Base-by-base conservation (phyloP, 2,329 filamentous ascomycete species). In the Aspergillus terreus region DNA sequence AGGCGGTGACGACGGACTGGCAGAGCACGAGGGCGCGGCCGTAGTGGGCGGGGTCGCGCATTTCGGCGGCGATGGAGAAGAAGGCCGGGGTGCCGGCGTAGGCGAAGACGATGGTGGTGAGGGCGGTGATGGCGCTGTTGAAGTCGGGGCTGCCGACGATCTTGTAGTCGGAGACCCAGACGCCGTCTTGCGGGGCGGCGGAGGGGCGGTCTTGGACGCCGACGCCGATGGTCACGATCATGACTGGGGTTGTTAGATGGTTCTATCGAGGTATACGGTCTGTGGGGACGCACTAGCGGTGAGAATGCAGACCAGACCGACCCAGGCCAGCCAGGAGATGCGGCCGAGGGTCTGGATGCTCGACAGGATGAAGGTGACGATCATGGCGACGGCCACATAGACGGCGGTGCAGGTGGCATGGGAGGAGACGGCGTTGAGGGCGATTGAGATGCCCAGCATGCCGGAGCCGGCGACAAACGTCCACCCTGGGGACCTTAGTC, bases 371-470 rank as follows among this genome's bases (percentile, higher is more conserved):
- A 63, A 60, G 1, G 57, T 58, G 11, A 65, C 23, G n/a, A 63
- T 30, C 5, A 60, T 59, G 5, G 61, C 54, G 7, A 69, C 51
- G 15, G 55, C 61, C 19, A 58, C 52, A 23, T 63, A 68, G 6
- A 58, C 47, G 21, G 65, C 64, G 6, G 62, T 69, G 54, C 59
- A 55, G 21, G 56, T 55, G 57, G 63, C 73, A 46, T 76, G 73
- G 0, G 60, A 53, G 0, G 73, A 75, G 3, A 76, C 54, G 3
- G 73, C 65, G 53, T 76, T 76, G 5, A 76, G 56, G 0, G 58
- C 69, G 30, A 74, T 76, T 0, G 72, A 76, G 2, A 69, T 59
- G 12, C 74, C 63, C 4, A 76, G 60, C 54, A 78, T 69, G 4
- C 69, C 74, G 7, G 73, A 74, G 46, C 73, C 75, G 44, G 67